Evolutionary conservation across 2,329 filamentous ascomycete species (phyloP).

Genomic region (Nemania sp.): DNA sequence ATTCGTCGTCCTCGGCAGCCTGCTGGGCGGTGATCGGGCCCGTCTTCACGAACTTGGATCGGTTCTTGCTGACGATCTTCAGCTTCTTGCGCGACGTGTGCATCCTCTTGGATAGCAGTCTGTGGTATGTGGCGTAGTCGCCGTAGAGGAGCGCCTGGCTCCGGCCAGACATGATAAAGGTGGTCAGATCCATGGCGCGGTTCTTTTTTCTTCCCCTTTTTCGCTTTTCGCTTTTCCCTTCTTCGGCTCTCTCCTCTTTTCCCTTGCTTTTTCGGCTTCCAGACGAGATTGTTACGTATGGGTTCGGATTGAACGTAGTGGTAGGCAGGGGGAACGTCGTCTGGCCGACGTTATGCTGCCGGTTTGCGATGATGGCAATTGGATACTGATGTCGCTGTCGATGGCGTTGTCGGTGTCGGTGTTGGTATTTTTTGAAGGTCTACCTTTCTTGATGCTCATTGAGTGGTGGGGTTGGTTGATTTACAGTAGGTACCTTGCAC

Average conservation of each 20-base stretch:
- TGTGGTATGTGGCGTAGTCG: constrained; percentile 84
- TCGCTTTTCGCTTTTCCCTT: background rate
- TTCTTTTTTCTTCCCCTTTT: background rate
- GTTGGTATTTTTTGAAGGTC: no score
- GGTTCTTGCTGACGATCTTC: constrained; percentile 79
- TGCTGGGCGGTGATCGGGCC: constrained; percentile 72
- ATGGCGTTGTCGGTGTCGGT: no score
- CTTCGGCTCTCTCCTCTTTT: background rate
- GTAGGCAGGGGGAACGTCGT: no score
- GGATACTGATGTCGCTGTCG: no score
- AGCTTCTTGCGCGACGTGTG: constrained; percentile 84
- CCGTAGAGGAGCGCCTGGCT: constrained; percentile 85
- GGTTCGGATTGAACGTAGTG: no score
- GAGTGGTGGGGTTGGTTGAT: no score
- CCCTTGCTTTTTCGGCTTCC: background rate
- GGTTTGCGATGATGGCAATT: no score
- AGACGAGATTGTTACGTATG: no score
- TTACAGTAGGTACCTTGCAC: no score
- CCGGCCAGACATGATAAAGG: constrained; percentile 75
- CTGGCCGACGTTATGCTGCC: no score
- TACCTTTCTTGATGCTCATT: no score
- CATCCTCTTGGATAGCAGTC: constrained; percentile 77
- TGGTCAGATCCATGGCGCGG: constrained; percentile 81
- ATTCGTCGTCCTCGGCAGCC: constrained; percentile 73
- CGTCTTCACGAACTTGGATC: constrained; percentile 80